Conservation (phyloP, 2,329 filamentous ascomycete genomes). For the Dactylellina cionopaga region DNA sequence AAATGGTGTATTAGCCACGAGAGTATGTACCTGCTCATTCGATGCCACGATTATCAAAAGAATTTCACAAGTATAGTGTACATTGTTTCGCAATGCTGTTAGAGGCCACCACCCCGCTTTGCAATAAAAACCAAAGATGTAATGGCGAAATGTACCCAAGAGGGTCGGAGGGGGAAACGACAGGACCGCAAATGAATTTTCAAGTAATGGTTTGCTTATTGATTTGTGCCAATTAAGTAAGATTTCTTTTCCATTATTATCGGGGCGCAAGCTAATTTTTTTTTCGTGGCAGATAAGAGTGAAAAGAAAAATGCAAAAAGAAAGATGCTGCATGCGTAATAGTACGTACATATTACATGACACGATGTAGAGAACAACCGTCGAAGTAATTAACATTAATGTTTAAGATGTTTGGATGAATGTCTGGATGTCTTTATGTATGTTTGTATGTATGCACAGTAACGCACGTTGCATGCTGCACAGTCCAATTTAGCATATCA, state of each 20-base stretch:
- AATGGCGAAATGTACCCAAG: slow-evolving; percentile 12
- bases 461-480: no score
- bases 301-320: neutral
- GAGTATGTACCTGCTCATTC: no score
- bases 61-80: no score
- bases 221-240: slow-evolving; percentile 42
- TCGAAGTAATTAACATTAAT: neutral
- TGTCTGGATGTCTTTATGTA: neutral
- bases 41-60: slow-evolving; percentile 27
- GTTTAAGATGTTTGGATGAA: neutral
- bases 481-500: no score
- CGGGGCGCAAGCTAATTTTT: neutral
- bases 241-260: neutral
- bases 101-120: slow-evolving; percentile 36
- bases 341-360: neutral
- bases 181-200: neutral
- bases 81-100: no score
- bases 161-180: slow-evolving; percentile 7
- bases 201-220: slow-evolving; percentile 50
- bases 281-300: slow-evolving; percentile 9
- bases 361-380: no score
- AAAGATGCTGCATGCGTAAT: neutral
- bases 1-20: no score
- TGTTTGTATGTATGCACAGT: neutral
- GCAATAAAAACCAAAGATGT: neutral